These are phyloP conservation scores for Populus tomentosa DNA, from an alignment of 441 rosid genomes.

Conservation along the genomic window DNA sequence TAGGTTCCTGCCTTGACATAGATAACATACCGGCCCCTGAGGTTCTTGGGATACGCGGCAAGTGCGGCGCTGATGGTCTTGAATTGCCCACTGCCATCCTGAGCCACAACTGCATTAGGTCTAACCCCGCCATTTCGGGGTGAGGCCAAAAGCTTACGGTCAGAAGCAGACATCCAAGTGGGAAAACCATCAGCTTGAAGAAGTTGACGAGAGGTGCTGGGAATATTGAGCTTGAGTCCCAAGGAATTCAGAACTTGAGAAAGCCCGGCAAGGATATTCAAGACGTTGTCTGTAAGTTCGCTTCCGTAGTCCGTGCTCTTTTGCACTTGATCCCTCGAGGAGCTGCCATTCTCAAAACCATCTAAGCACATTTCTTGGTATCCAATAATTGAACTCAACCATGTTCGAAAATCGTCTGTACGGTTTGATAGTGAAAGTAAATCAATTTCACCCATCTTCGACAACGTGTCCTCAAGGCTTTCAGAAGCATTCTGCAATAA, in stretches of 20 bases:
- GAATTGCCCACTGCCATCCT: conserved; percentile 28
- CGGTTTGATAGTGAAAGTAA: conserved; percentile 31
- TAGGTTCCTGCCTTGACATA: conserved; percentile 31
- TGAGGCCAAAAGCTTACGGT: conserved; percentile 18
- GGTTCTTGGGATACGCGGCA: conserved; percentile 14
- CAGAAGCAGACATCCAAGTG: conserved; percentile 23
- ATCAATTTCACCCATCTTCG: conserved; percentile 30
- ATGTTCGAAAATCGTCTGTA: conserved; percentile 43
- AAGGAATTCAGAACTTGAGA: conserved; percentile 33
- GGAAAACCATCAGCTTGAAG: conserved; percentile 23
- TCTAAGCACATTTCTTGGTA: conserved; percentile 67
- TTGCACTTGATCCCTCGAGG: conserved; percentile 20
- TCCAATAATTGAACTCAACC: conserved; percentile 58
- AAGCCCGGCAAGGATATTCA: conserved; percentile 42
- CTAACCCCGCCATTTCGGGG: not conserved
- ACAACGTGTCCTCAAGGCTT: conserved; percentile 39
- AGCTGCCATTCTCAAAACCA: conserved; percentile 34
- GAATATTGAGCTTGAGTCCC: conserved; percentile 28
- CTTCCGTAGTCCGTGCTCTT: conserved; percentile 34
- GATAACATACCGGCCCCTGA: conserved; percentile 21
- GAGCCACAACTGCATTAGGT: not conserved
- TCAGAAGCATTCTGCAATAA: conserved; percentile 42
- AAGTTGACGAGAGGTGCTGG: conserved; percentile 9
- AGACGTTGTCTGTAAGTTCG: conserved; percentile 50
- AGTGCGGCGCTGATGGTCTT: conserved; percentile 24